A percentile compares a stretch with the other conserved stretches of the same genome.
These are phyloP conservation scores for Helminthosporium solani DNA, from an alignment of 2,329 filamentous ascomycete species.

Conservation along the genomic window DNA sequence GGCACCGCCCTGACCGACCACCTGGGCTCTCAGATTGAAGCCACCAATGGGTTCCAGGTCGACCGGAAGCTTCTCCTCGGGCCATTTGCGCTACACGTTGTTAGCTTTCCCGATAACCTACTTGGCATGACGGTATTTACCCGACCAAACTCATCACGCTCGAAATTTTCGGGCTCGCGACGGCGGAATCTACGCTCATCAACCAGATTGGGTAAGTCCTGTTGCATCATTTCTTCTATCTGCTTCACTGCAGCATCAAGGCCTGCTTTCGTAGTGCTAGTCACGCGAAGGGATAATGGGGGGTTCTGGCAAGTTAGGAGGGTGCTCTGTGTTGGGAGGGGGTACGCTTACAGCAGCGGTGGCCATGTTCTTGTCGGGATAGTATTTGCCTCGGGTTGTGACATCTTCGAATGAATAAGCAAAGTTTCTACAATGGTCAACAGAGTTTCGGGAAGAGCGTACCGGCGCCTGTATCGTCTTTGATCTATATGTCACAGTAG, in stretches of 20 bases:
- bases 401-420: constrained; percentile 83
- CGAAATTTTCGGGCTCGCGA: constrained; percentile 75
- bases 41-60: constrained; percentile 86
- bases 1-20: constrained; percentile 88
- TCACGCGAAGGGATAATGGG: constrained; percentile 91
- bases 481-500: constrained; percentile 90
- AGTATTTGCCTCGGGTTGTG: constrained; percentile 94
- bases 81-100: constrained; percentile 83
- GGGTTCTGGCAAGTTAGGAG: constrained; percentile 64
- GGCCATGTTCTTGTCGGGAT: constrained; percentile 96
- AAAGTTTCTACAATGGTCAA: constrained; percentile 56
- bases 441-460: constrained; percentile 79
- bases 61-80: constrained; percentile 91
- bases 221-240: constrained; percentile 93
- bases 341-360: constrained; percentile 70
- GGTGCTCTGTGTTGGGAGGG: constrained; percentile 40
- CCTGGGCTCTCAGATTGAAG: constrained; percentile 94
- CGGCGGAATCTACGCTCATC: constrained; percentile 91
- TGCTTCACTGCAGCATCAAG: constrained; percentile 83
- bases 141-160: constrained; percentile 86
- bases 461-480: constrained; percentile 99
- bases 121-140: constrained; percentile 53
- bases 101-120: constrained; percentile 22
- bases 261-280: constrained; percentile 87
- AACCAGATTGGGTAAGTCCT: constrained; percentile 91